A percentile compares a stretch with the other conserved stretches of the same genome.
These are phyloP conservation scores for Chlorella sp. DNA, from an alignment of 139 green algal genomes.

Conservation along the genomic window DNA sequence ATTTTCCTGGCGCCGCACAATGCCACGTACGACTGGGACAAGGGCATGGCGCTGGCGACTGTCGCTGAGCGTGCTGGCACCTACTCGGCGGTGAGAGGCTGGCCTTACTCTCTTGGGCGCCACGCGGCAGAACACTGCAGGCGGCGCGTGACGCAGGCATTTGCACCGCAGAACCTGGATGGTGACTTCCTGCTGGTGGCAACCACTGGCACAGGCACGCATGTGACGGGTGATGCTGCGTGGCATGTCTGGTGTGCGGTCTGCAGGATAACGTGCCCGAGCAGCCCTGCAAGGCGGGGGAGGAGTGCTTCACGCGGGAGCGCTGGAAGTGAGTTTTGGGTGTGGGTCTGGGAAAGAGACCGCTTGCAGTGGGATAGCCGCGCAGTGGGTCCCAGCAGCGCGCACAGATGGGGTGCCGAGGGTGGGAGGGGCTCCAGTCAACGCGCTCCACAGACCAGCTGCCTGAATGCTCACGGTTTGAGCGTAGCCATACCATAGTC, in stretches of 20 bases:
- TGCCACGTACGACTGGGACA: constrained; percentile 16
- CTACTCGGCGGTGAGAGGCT: constrained; percentile 8
- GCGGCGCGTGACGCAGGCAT: no score
- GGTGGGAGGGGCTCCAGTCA: not conserved
- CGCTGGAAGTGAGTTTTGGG: constrained; percentile 11
- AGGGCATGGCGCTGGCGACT: constrained; percentile 13
- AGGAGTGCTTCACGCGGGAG: constrained; percentile 6
- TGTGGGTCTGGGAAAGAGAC: not conserved
- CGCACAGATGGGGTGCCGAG: not conserved
- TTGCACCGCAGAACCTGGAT: not conserved
- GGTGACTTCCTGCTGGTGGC: not conserved
- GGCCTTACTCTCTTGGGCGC: no score
- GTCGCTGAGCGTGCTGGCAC: constrained; percentile 41
- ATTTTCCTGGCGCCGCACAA: constrained; percentile 30
- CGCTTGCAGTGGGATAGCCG: not conserved
- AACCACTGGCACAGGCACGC: not conserved
- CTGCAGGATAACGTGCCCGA: constrained; percentile 9
- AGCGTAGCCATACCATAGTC: not conserved
- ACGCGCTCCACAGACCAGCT: not conserved
- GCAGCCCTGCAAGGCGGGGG: constrained; percentile 4
- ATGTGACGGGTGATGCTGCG: constrained; percentile 1
- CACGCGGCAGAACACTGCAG: no score
- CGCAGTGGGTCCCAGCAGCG: not conserved
- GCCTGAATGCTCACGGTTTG: not conserved
- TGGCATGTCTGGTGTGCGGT: not conserved